A percentile compares a stretch with the other conserved stretches of the same genome.
phyloP scores from a whole-genome alignment of 768 basidiomycete genomes.

The Paxillus involutus region DNA sequence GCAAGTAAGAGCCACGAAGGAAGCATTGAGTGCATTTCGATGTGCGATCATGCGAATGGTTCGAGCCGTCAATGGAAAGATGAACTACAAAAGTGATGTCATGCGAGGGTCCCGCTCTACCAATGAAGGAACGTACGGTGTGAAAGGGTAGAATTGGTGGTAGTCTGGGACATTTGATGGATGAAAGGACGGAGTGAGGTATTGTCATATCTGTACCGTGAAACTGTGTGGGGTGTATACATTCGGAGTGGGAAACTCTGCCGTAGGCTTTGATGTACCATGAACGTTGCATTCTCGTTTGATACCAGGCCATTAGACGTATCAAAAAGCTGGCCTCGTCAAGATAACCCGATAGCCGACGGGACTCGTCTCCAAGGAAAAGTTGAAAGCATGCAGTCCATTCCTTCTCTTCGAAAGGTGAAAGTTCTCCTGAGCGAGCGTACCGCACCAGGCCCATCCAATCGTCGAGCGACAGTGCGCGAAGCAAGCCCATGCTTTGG shows the following conservation, averaged over 20 bases:
- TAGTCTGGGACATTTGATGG: constrained; percentile 31
- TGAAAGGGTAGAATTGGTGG: constrained; percentile 51
- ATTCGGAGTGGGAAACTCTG: constrained; percentile 18
- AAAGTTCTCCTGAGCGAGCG: constrained; percentile 26
- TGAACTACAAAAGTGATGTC: constrained; percentile 37
- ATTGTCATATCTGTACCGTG: constrained; percentile 8
- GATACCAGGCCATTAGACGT: constrained; percentile 43
- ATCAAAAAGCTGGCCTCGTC: constrained; percentile 47
- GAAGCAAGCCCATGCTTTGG: constrained; percentile 32
- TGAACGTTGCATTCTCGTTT: constrained; percentile 40
- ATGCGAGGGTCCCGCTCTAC: background rate
- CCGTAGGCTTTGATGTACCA: constrained; percentile 43
- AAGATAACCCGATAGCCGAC: constrained; percentile 14
- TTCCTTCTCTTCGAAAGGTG: constrained; percentile 18
- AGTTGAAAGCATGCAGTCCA: constrained; percentile 34
- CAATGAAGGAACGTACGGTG: constrained; percentile 32
- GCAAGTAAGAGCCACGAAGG: constrained; percentile 41
- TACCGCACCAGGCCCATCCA: constrained; percentile 39
- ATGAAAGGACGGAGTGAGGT: constrained; percentile 19
- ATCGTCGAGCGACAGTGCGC: constrained; percentile 26
- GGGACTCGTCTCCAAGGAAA: constrained; percentile 26
- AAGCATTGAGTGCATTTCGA: constrained; percentile 45
- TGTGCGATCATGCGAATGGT: constrained; percentile 46
- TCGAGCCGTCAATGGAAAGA: constrained; percentile 41
- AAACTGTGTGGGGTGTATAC: constrained; percentile 3